Percentiles rank a stretch among this genome's conserved stretches.
Evolutionary conservation across 2,329 filamentous ascomycete species (phyloP).

Genomic region (Metarhizium anisopliae): DNA sequence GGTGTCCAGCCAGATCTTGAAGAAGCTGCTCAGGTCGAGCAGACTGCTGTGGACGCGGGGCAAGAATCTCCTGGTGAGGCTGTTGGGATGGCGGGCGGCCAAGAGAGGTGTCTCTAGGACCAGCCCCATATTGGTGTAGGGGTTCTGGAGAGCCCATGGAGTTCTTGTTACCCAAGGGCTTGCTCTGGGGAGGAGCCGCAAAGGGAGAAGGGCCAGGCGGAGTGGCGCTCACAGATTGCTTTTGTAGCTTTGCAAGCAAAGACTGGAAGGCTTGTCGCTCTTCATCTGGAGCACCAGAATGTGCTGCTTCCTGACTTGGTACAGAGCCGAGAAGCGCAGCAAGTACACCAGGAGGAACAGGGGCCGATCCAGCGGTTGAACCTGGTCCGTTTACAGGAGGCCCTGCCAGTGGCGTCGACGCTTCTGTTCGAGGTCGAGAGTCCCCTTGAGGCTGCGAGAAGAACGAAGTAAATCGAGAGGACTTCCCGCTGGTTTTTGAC

Average conservation of each 20-base stretch:
- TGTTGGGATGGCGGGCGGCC: conserved; percentile 30
- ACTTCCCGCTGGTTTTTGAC: conserved; percentile 52
- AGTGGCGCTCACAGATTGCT: conserved; percentile 38
- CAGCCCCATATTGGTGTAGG: conserved; percentile 37
- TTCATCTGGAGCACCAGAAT: conserved; percentile 36
- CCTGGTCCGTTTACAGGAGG: conserved; percentile 12
- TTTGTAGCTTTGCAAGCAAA: conserved; percentile 72
- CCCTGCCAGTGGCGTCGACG: conserved; percentile 32
- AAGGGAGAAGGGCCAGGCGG: conserved; percentile 35
- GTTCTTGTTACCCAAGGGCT: conserved; percentile 22
- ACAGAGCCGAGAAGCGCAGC: conserved; percentile 3
- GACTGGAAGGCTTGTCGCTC: conserved; percentile 83
- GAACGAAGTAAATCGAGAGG: conserved; percentile 81
- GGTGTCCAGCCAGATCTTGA: conserved; percentile 51
- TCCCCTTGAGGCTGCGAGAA: conserved; percentile 49
- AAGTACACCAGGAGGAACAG: conserved; percentile 2
- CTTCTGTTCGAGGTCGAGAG: conserved; percentile 38
- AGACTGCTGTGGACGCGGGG: conserved; percentile 41
- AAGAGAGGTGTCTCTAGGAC: conserved; percentile 34
- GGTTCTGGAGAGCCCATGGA: conserved; percentile 38
- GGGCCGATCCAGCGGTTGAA: conserved; percentile 4
- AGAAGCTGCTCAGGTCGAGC: conserved; percentile 51
- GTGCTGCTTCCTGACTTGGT: background rate
- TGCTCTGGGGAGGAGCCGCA: conserved; percentile 28
- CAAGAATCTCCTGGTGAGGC: conserved; percentile 41